phyloP scores from a whole-genome alignment of 768 basidiomycete genomes.

The Auriscalpium microsporum region DNA sequence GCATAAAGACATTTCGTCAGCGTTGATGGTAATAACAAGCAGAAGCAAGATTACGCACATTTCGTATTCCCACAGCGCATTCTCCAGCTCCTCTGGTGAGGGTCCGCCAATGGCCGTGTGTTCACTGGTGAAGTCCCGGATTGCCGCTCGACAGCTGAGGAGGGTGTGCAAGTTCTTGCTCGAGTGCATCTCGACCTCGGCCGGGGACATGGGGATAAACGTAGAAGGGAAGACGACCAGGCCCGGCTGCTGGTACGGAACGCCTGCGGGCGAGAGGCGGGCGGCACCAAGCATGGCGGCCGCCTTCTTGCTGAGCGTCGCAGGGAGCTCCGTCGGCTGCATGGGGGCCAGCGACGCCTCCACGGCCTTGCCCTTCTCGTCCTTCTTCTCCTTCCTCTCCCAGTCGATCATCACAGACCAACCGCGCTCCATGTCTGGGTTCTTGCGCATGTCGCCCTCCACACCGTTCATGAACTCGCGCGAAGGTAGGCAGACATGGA shows the following conservation, averaged over 20 bases:
- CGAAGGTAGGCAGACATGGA: slow-evolving; percentile 53
- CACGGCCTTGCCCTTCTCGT: slow-evolving; percentile 16
- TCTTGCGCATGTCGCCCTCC: slow-evolving; percentile 14
- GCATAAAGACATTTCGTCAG: slow-evolving; percentile 4
- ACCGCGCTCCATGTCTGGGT: slow-evolving; percentile 17
- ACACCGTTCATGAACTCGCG: slow-evolving; percentile 16
- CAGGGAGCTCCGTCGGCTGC: slow-evolving; percentile 9
- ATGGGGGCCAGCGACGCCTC: slow-evolving; percentile 16
- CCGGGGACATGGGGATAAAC: slow-evolving; percentile 48
- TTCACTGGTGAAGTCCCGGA: slow-evolving; percentile 40
- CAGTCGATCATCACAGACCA: slow-evolving; percentile 30
- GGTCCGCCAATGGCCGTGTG: slow-evolving; percentile 18
- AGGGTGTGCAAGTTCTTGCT: slow-evolving; percentile 61
- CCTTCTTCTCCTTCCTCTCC: slow-evolving; percentile 27
- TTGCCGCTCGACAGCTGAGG: slow-evolving; percentile 51
- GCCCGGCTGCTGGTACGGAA: slow-evolving; percentile 48
- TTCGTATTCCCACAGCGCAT: slow-evolving; percentile 50
- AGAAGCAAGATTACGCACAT: slow-evolving; percentile 30
- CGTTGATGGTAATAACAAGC: slow-evolving; percentile 3
- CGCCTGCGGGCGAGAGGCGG: slow-evolving; percentile 3
- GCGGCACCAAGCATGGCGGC: slow-evolving; percentile 29
- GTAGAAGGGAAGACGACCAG: slow-evolving; percentile 50
- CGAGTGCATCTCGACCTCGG: slow-evolving; percentile 68
- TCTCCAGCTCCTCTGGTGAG: slow-evolving; percentile 26
- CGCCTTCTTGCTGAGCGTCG: slow-evolving; percentile 26